These are phyloP conservation scores for Aristolochia fimbriata DNA, from an alignment of 164 flowering plant species.

Conservation along the genomic window DNA sequence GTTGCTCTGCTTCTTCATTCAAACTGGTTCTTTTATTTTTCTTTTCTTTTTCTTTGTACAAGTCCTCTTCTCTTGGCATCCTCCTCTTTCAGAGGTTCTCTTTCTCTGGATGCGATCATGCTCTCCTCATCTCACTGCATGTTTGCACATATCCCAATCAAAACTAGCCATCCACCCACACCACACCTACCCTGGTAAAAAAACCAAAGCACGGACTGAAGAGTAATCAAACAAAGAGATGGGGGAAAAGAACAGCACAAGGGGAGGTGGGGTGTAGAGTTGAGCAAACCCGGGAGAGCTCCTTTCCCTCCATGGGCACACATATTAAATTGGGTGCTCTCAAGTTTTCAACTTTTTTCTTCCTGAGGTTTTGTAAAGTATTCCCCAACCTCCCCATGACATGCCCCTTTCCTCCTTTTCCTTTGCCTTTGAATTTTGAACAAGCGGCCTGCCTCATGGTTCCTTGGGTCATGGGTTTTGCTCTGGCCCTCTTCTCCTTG, in stretches of 20 bases:
- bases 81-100: not conserved
- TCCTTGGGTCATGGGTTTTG: slow-evolving; percentile 7
- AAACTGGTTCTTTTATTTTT: not conserved
- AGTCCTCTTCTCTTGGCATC: too few relatives aligned
- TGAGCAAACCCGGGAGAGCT: too few relatives aligned
- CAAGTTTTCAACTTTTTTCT: slow-evolving; percentile 2
- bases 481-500: slow-evolving; percentile 2
- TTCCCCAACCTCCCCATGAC: slow-evolving; percentile 13
- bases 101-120: slow-evolving; percentile 12
- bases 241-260: not conserved
- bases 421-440: slow-evolving; percentile 3
- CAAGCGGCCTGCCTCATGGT: slow-evolving; percentile 2
- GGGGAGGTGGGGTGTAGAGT: too few relatives aligned
- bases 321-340: slow-evolving; percentile 9
- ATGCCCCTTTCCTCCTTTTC: not conserved
- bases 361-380: slow-evolving; percentile 4
- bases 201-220: not conserved
- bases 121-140: slow-evolving; percentile 6
- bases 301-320: too few relatives aligned
- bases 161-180: not conserved
- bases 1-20: slow-evolving; percentile 13
- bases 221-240: not conserved
- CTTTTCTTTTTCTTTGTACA: too few relatives aligned
- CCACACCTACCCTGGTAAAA: slow-evolving; percentile 6
- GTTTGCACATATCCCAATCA: slow-evolving; percentile 4